Evolutionary conservation across 345 rosid species (phyloP), one percentile per base, ranked within the genome.

Genomic region (Sapria himalayana): DNA sequence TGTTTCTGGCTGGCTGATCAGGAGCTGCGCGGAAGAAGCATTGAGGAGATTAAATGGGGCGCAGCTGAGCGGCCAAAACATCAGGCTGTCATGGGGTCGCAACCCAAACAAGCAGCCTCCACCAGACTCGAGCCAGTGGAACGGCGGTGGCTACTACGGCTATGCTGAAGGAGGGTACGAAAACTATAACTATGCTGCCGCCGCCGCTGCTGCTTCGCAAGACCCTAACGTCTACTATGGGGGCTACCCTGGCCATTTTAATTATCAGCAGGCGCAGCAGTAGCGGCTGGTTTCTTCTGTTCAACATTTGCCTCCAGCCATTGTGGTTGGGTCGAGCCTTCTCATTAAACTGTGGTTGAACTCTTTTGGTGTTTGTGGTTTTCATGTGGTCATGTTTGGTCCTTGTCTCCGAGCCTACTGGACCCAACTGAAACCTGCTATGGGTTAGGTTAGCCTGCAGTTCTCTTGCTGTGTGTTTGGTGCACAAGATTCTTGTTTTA

Each of bases 41-140:
- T 43, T 85, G 44, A 49, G 66, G 44, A 35, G 22, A 46, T 43
- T 85, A 39, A 71, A 78, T 41, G 96, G 96, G 41, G 61, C 67
- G 45, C 71, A 40, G 41, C 43, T 85, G 63, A 74, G 84, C 0
- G 94, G 92, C 25, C 92, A 84, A 59, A 78, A 57, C 14, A 67
- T 85, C 11, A 65, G 96, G 33, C 94, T 85, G 37, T 81, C 96
- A 17, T 85, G 96, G 96, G 96, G 96, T 27, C 94, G 94, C 9
- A 85, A 73, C 47, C 81, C 82, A 17, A 65, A 62, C 72, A 85
- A 81, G 51, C 96, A 72, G 74, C 27, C 67, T 7, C 78, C 77
- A 57, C 48, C 69, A 16, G 94, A 81, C 37, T 62, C 64, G 5
- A 64, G 43, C 62, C 96, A 75, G 59, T 75, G 58, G 61, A 63